Evolutionary conservation across 768 basidiomycete species (phyloP).

Genomic region (Trametes elegans): DNA sequence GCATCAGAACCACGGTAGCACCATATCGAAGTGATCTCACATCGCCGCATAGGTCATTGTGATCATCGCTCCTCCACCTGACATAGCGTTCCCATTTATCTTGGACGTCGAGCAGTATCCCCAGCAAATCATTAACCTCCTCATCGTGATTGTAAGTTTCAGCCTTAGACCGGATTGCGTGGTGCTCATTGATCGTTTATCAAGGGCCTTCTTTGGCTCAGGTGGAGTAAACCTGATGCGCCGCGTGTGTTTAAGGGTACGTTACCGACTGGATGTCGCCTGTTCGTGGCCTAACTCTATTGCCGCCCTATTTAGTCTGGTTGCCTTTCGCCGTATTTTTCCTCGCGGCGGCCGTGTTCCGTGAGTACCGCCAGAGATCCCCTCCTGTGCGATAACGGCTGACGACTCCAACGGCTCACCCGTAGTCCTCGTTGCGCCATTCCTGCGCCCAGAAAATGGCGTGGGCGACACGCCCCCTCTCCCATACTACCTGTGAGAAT

Average conservation of each 20-base stretch:
- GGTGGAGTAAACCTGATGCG: slow-evolving; percentile 46
- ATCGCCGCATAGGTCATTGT: slow-evolving; percentile 50
- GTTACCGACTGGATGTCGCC: too few relatives aligned
- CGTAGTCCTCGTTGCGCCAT: slow-evolving; percentile 52
- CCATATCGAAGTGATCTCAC: too few relatives aligned
- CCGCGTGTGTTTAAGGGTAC: slow-evolving; percentile 52
- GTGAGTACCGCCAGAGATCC: slow-evolving; percentile 32
- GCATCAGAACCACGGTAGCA: too few relatives aligned
- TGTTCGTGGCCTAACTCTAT: too few relatives aligned
- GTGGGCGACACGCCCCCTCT: slow-evolving; percentile 59
- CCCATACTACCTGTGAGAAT: slow-evolving; percentile 59
- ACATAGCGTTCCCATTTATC: slow-evolving; percentile 58
- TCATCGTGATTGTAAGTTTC: slow-evolving; percentile 47
- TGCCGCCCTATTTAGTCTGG: too few relatives aligned
- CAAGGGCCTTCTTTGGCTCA: slow-evolving; percentile 49
- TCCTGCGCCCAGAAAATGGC: slow-evolving; percentile 49
- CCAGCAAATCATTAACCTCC: slow-evolving; percentile 51
- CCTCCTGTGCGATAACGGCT: background rate
- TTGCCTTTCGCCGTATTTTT: slow-evolving; percentile 54
- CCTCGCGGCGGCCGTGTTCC: slow-evolving; percentile 46
- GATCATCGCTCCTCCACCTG: slow-evolving; percentile 51
- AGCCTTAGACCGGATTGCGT: background rate
- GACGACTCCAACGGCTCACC: slow-evolving; percentile 15
- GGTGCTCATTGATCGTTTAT: background rate
- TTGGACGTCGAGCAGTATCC: slow-evolving; percentile 55